phyloP scores from a whole-genome alignment of 1,284 basidiomycete species.

The Thecaphora frezii region DNA sequence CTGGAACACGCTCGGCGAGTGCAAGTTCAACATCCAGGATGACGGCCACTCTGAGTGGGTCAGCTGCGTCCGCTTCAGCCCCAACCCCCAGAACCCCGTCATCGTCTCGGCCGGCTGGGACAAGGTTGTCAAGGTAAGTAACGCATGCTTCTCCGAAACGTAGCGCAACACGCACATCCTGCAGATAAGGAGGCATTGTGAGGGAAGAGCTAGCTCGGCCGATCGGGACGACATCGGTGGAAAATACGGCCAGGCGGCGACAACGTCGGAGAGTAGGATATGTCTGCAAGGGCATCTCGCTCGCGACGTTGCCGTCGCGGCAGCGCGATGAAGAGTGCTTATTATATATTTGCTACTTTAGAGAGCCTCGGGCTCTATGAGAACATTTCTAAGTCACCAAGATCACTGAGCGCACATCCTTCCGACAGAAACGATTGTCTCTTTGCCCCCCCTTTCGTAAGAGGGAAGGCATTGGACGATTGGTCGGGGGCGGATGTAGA shows the following conservation, averaged over 20 bases:
- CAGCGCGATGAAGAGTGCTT: slow-evolving; percentile 60
- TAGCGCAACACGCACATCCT: no score
- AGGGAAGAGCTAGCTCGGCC: no score
- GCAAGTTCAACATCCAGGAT: slow-evolving; percentile 99
- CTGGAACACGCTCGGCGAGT: slow-evolving; percentile 99
- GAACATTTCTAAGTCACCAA: slow-evolving; percentile 72
- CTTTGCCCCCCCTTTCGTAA: background rate
- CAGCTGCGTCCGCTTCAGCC: slow-evolving; percentile 98
- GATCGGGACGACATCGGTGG: background rate
- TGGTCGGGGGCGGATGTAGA: background rate
- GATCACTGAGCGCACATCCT: slow-evolving; percentile 67
- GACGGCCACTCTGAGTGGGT: slow-evolving; percentile 83
- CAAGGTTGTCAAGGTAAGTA: slow-evolving; percentile 96
- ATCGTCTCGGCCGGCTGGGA: slow-evolving; percentile 99
- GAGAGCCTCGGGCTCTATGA: slow-evolving; percentile 69
- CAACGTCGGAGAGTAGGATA: no score
- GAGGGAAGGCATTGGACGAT: background rate
- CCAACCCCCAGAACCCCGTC: slow-evolving; percentile 95
- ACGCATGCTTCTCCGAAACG: no score
- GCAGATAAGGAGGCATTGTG: no score
- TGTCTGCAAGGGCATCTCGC: no score
- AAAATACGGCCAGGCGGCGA: no score
- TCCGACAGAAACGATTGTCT: slow-evolving; percentile 1
- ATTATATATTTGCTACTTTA: slow-evolving; percentile 80
- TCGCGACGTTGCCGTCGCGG: no score